phyloP scores from a whole-genome alignment of 2,329 filamentous ascomycete genomes.

The Beauveria australis region DNA sequence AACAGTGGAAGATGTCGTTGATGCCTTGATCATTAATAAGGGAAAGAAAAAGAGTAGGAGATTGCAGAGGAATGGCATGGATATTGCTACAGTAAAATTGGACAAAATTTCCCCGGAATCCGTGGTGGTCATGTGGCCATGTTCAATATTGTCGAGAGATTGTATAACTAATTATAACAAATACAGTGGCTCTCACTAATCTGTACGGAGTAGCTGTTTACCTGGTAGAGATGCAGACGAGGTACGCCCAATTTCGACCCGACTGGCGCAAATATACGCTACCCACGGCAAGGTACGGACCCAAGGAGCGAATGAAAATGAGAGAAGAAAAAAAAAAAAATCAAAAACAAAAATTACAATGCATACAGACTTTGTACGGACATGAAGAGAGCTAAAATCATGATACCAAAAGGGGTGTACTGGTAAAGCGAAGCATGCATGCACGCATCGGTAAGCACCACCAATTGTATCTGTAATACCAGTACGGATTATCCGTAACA shows the following conservation, averaged over 20 bases:
- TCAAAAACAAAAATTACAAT: not conserved
- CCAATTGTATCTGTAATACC: too few species aligned
- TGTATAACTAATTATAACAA: not conserved
- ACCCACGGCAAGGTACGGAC: not conserved
- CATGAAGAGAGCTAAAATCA: not conserved
- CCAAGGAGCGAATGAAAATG: not conserved
- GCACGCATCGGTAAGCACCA: not conserved
- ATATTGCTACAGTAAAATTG: not conserved
- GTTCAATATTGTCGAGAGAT: not conserved
- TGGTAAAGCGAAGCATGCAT: not conserved
- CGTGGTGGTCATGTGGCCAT: not conserved
- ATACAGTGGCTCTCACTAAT: not conserved
- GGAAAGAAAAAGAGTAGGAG: conserved; percentile 3
- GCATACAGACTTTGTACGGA: too few species aligned
- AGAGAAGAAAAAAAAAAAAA: not conserved
- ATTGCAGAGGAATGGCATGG: not conserved
- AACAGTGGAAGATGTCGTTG: not conserved
- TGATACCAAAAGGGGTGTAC: not conserved
- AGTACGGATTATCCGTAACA: too few species aligned
- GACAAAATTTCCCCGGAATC: not conserved
- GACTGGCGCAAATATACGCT: not conserved
- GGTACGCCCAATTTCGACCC: not conserved
- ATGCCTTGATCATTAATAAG: too few species aligned
- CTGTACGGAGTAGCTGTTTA: too few species aligned
- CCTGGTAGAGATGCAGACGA: not conserved